phyloP scores from a whole-genome alignment of 345 rosid species.

The Clarkia xantiana region DNA sequence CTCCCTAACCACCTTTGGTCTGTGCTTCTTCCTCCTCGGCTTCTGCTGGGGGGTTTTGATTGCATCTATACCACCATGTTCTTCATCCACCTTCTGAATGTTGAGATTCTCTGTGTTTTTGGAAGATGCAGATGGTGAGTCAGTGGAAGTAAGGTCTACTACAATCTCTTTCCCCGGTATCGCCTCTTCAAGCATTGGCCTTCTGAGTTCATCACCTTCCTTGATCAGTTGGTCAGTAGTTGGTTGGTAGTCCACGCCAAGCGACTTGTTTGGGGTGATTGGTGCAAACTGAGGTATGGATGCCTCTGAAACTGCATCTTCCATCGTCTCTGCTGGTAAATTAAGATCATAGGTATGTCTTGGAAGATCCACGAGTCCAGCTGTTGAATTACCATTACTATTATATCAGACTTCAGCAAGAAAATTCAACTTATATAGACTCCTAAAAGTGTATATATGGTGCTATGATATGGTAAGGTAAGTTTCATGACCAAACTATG shows the following conservation, averaged over 20 bases:
- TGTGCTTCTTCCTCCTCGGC: constrained; percentile 64
- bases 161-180: constrained; percentile 10
- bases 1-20: constrained; percentile 68
- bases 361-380: constrained; percentile 8
- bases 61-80: constrained; percentile 9
- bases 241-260: constrained; percentile 7
- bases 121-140: constrained; percentile 13
- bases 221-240: constrained; percentile 6
- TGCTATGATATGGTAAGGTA: no score
- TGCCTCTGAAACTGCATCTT: constrained; percentile 10
- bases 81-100: constrained; percentile 16
- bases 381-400: constrained; percentile 9
- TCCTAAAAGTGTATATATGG: background rate
- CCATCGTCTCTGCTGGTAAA: constrained; percentile 11
- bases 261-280: constrained; percentile 40
- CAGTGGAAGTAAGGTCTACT: constrained; percentile 7
- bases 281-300: constrained; percentile 23
- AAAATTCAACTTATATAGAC: background rate
- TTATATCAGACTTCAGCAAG: background rate
- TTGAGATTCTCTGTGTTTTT: constrained; percentile 18
- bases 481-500: no score
- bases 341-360: constrained; percentile 17
- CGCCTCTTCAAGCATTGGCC: constrained; percentile 7
- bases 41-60: constrained; percentile 49
- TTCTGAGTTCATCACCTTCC: constrained; percentile 3